These are phyloP conservation scores for Talaromyces sp. DNA, from an alignment of 2,329 filamentous ascomycete species.

Conservation along the genomic window DNA sequence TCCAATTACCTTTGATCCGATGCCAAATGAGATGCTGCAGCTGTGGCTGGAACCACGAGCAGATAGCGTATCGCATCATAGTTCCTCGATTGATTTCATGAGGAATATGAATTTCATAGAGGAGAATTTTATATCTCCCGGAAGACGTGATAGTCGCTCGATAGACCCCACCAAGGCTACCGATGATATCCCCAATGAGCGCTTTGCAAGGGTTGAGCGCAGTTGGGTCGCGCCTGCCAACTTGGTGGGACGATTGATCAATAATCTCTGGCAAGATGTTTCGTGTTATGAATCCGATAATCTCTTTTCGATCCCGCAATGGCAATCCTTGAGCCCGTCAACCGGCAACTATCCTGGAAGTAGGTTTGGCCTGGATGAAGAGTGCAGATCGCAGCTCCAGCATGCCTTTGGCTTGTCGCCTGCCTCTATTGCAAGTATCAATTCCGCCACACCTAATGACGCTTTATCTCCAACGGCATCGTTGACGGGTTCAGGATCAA, in stretches of 20 bases:
- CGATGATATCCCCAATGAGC: conserved; percentile 38
- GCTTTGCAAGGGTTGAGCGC: conserved; percentile 42
- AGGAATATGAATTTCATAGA: conserved; percentile 25
- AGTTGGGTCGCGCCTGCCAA: conserved; percentile 42
- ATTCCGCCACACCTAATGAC: background rate
- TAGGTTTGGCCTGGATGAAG: conserved; percentile 40
- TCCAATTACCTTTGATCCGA: conserved; percentile 26
- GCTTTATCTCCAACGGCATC: conserved; percentile 23
- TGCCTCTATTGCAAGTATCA: background rate
- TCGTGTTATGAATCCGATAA: conserved; percentile 38
- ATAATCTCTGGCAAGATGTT: conserved; percentile 41
- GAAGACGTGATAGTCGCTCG: conserved; percentile 24
- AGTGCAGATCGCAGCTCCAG: conserved; percentile 41
- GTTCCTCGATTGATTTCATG: conserved; percentile 29
- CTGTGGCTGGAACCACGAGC: conserved; percentile 37
- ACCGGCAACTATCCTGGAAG: conserved; percentile 30
- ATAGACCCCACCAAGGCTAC: conserved; percentile 24
- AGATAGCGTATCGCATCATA: conserved; percentile 28
- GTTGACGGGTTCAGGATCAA: conserved; percentile 24
- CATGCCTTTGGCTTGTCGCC: conserved; percentile 32
- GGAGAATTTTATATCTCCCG: conserved; percentile 25
- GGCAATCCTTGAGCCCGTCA: conserved; percentile 23
- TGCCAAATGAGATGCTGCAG: conserved; percentile 34
- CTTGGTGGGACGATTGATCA: conserved; percentile 39
- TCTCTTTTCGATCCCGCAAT: conserved; percentile 33